A percentile compares a stretch with the other conserved stretches of the same genome.
phyloP scores from a whole-genome alignment of 2,329 filamentous ascomycete species.

The Aspergillus persii region DNA sequence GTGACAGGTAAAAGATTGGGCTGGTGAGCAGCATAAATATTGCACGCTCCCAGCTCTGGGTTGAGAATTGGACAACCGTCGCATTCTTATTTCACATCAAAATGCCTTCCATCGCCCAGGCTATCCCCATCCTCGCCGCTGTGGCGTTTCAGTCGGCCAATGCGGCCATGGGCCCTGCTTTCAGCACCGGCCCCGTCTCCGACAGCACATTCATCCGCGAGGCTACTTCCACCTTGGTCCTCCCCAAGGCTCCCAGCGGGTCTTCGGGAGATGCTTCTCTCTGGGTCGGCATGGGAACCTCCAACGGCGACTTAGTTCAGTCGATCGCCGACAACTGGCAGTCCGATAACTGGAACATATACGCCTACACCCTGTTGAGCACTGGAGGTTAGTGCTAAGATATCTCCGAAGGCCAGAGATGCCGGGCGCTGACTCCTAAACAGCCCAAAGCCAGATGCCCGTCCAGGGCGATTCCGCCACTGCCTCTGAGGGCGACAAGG shows the following conservation, averaged over 20 bases:
- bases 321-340: conserved; percentile 44
- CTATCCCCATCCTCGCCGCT: conserved; percentile 17
- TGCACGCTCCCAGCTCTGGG: not conserved
- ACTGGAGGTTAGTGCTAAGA: conserved; percentile 13
- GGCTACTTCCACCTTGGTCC: conserved; percentile 44
- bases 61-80: not conserved
- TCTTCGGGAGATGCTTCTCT: conserved; percentile 41
- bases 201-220: conserved; percentile 44
- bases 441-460: conserved; percentile 26
- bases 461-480: conserved; percentile 30
- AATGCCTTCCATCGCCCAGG: conserved; percentile 16
- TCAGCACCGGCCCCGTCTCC: conserved; percentile 47
- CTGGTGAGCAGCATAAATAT: not conserved
- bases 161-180: conserved; percentile 34
- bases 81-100: not conserved
- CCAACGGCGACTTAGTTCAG: conserved; percentile 48
- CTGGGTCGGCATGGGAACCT: conserved; percentile 52
- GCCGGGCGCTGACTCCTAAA: not conserved
- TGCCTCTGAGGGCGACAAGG: conserved; percentile 28
- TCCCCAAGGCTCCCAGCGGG: conserved; percentile 40
- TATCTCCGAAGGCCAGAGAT: too few relatives aligned
- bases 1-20: not conserved
- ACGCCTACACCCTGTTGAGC: conserved; percentile 25
- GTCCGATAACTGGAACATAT: conserved; percentile 42
- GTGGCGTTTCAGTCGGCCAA: conserved; percentile 14